Evolutionary conservation across 1,284 basidiomycete genomes (phyloP), one percentile per base, ranked within the genome.

Genomic region (Ganoderma lingzhi): DNA sequence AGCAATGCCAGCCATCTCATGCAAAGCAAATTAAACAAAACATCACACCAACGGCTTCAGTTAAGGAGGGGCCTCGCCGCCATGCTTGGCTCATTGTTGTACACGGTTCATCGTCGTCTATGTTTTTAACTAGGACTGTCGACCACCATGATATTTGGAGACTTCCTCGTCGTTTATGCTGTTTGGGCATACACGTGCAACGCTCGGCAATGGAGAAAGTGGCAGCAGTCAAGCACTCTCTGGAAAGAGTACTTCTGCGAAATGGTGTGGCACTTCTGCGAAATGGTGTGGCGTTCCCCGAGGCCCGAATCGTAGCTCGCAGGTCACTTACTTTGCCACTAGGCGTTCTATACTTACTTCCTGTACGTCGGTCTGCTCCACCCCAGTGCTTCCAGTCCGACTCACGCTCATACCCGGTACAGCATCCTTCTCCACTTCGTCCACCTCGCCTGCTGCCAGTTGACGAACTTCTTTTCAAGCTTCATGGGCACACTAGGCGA

Each of bases 401-500:
- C 56, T 39, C 12, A 39, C 19, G 12, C 32, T 32, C 6, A 17
- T 59, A 8, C 14, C 19, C 35, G 5, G 9, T 23, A n/a, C 35
- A 59, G 56, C 30, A n/a, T 39, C 56, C 41, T 44, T 14, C 41
- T 62, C 14, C 45, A 62, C 23, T 4, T 62, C 41, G 32, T 30
- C 28, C 42, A 62, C 41, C 14, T 62, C 39, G 61, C 32, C 2
- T 62, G 61, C 42, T 44, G 17, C 23, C 23, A 23, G 15, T 3
- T 62, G 39, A 62, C 61, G 15, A 8, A 14, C 6, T 15, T 62
- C 28, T 62, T 45, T 14, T 17, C 42, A n/a, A 53, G 41, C 30
- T 70, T 62, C 56, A 53, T 69, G 17, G 53, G 60, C 23, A 63
- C 68, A 6, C 62, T 70, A 42, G 58, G 65, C 23, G 62, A 65